Base-by-base conservation (phyloP, 108 stramenopile species). In the Nitzschia sp. region DNA sequence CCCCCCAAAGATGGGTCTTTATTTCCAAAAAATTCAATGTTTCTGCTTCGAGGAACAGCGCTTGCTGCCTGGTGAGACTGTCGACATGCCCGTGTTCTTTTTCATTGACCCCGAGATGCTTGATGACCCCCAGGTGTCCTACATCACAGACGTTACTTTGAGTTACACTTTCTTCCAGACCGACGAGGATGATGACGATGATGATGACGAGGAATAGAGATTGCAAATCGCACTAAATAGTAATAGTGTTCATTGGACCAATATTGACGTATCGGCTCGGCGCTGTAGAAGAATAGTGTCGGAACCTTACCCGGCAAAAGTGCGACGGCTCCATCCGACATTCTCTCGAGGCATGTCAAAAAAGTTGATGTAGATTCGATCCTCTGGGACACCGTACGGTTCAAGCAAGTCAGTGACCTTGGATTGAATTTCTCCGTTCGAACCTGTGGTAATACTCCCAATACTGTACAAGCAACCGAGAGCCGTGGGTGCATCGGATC, bases 41-140 rank as follows among this genome's bases (percentile, higher is more conserved):
- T 99, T 99, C 83, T 99, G 99, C 77, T 99, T 99, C 73, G 99
- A 99, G 75, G 97, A 99, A 82, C 99, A 99, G 70, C 81, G 99
- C 14, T 70, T 99, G 10, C 63, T 94, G 9, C 93, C 96, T 3
- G 91, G 93, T 8, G 99, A 99, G 77, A 97, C 97, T 41, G 96
- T 98, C 55, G 99, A 99, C 65, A 97, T 97, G 97, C 98, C 96
- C 9, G 96, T 99, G 8, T 97, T 99, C 69, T 99, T 98, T 83
- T 98, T 97, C 70, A 90, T 99, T 63, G 99, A 99, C 82, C 99
- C 99, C 8, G 96, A 97, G 20, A 90, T 97, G 65, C 61, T 91
- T 39, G 85, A 97, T 57, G 99, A 99, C 76, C 90, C 96, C 0
- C 77, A 87, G 52, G 86, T 99, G 81, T 81, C 80, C 39, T 87